phyloP scores from a whole-genome alignment of 2,329 filamentous ascomycete genomes.

The Fusarium napiforme region DNA sequence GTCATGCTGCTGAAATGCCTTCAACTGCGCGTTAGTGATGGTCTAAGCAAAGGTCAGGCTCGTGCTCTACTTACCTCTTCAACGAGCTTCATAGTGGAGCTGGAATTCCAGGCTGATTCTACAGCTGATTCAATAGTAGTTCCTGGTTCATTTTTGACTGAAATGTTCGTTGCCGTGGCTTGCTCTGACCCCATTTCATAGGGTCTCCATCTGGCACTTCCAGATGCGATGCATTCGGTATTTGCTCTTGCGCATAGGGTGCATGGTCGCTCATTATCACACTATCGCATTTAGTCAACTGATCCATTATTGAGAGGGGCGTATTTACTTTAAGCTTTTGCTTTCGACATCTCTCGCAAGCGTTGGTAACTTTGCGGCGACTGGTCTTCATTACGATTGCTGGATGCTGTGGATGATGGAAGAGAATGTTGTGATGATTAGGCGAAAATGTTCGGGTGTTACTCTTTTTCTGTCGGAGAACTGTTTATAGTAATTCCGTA shows the following conservation, averaged over 20 bases:
- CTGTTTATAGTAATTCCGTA: background rate
- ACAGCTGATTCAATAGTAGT: background rate
- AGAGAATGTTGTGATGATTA: background rate
- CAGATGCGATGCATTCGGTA: accelerated
- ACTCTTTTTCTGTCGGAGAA: background rate
- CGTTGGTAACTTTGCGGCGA: background rate
- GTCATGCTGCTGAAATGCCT: background rate
- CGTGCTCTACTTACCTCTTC: background rate
- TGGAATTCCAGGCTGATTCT: conserved; percentile 5
- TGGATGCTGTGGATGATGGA: accelerated
- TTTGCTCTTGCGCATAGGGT: background rate
- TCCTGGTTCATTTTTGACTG: accelerated
- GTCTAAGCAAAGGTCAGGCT: accelerated
- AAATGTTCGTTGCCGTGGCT: accelerated
- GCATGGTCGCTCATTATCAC: background rate
- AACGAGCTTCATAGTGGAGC: conserved; percentile 18
- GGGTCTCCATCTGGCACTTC: background rate
- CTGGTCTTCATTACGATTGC: background rate
- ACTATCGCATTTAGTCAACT: background rate
- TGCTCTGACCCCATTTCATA: accelerated
- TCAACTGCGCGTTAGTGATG: accelerated
- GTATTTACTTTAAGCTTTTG: conserved; percentile 9
- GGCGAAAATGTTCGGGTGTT: accelerated
- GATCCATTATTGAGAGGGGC: accelerated
- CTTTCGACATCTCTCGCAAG: conserved; percentile 18